Base-by-base conservation (phyloP, 768 basidiomycete species). In the Mycena crocata region DNA sequence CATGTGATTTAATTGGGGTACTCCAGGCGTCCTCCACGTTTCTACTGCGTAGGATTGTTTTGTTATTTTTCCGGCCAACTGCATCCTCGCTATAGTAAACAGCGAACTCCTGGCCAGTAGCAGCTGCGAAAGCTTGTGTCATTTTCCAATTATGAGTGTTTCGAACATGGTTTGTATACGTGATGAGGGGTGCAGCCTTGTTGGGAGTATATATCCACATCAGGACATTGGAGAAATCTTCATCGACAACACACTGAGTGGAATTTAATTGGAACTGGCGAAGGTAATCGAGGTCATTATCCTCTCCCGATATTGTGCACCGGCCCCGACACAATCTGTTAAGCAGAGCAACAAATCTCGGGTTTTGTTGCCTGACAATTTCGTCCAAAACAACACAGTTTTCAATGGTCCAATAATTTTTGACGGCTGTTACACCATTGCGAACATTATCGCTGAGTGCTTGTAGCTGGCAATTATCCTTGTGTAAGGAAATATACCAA, bases 381-480 rank as follows among this genome's bases (percentile, higher is more conserved):
- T 70, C 69, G 17, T 70, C 65, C 4, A 70, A 45, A 23, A 70
- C 42, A 1, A 70, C 65, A 32, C 69, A 70, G 10, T 58, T 35
- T 14, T 39, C 19, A 9, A 70, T 66, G 2, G 64, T 21, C 48
- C 59, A 51, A 35, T 57, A 70, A 24, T 66, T 63, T 23, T 67
- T 67, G 17, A 70, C 44, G 3, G 60, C 69, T 0, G 50, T 63
- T 7, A 67, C 13, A 21, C 62, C 63, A 23, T 55, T 30, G 13
- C 61, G 59, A 34, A 58, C 62, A 31, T 30, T 32, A 4, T 4
- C 5, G 50, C 50, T 66, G 8, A 65, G 31, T 1, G 57, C 28
- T 31, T 69, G 63, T 13, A 69, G 54, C 7, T 55, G 51, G 19
- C 50, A 54, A 7, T 44, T 24, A 12, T 28, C 32, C 0, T 13